Conservation (phyloP, 495 filamentous ascomycete genomes). For the Podospora pseudoanserina region DNA sequence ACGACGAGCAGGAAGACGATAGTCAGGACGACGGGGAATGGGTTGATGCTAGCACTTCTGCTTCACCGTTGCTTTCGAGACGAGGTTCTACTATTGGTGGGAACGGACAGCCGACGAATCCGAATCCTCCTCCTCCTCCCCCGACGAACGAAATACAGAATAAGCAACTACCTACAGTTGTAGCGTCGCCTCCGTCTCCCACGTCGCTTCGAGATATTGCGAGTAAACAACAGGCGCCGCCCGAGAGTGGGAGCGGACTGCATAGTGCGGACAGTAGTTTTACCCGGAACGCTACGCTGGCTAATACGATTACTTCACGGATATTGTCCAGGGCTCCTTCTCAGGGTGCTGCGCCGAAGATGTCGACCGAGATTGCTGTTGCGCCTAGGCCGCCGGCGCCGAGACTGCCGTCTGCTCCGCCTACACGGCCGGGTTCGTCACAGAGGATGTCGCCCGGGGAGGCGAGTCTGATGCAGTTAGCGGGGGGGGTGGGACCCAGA, state of each 20-base stretch:
- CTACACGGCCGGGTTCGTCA: conserved; percentile 31
- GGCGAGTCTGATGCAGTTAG: conserved; percentile 18
- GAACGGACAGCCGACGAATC: conserved; percentile 30
- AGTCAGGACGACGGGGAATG: conserved; percentile 49
- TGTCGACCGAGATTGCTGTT: conserved; percentile 54
- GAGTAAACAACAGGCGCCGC: conserved; percentile 8
- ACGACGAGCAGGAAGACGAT: conserved; percentile 43
- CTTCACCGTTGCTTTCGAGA: conserved; percentile 52
- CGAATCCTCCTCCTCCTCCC: not conserved
- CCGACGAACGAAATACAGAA: conserved; percentile 17
- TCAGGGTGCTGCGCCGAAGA: conserved; percentile 55
- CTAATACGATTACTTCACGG: conserved; percentile 53
- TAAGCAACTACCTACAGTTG: not conserved
- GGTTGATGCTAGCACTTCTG: conserved; percentile 54
- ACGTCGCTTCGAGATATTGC: conserved; percentile 9
- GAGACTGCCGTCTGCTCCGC: not conserved
- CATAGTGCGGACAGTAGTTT: conserved; percentile 18
- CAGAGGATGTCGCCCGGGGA: conserved; percentile 36
- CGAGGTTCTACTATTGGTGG: conserved; percentile 43
- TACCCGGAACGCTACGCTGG: conserved; percentile 33
- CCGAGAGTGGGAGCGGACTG: conserved; percentile 3
- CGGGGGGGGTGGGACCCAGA: conserved; percentile 20
- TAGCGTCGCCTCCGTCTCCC: not conserved
- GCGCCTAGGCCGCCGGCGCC: conserved; percentile 21
- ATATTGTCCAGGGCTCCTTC: conserved; percentile 56